Conservation (phyloP, 139 green algal species). For the Zygnema cylindricum region DNA sequence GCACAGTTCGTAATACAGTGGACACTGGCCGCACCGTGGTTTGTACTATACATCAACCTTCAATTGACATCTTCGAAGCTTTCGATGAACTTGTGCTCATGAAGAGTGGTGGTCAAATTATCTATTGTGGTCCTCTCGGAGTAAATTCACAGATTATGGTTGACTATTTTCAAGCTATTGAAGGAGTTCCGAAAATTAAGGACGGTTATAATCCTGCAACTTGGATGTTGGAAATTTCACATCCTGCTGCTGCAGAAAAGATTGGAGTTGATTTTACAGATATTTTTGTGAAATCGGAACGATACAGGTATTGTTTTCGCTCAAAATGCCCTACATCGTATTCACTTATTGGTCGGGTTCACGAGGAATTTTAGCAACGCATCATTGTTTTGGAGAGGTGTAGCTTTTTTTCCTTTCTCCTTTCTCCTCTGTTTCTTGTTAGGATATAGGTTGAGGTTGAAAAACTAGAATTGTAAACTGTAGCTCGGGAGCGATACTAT, state of each 20-base stretch:
- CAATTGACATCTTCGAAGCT: conserved; percentile 56
- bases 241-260: conserved; percentile 15
- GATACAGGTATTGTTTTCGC: too few relatives aligned
- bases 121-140: conserved; percentile 86
- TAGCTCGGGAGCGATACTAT: too few relatives aligned
- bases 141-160: conserved; percentile 67
- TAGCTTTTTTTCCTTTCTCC: too few relatives aligned
- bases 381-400: too few relatives aligned
- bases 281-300: conserved; percentile 32
- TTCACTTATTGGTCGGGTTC: too few relatives aligned
- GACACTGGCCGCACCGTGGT: conserved; percentile 78
- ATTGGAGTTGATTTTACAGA: conserved; percentile 50
- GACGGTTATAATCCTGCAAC: conserved; percentile 76
- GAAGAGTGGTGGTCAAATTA: conserved; percentile 74
- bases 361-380: too few relatives aligned
- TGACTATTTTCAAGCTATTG: conserved; percentile 47
- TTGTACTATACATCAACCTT: conserved; percentile 91
- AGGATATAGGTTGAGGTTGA: too few relatives aligned
- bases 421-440: too few relatives aligned
- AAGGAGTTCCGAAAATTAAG: conserved; percentile 42
- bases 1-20: conserved; percentile 54
- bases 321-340: too few relatives aligned
- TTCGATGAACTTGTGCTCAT: conserved; percentile 76
- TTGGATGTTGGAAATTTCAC: conserved; percentile 79
- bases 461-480: too few relatives aligned